These are phyloP conservation scores for Globomyces pollinis-pini DNA, from an alignment of 192 early-diverging fungal genomes.

Conservation along the genomic window DNA sequence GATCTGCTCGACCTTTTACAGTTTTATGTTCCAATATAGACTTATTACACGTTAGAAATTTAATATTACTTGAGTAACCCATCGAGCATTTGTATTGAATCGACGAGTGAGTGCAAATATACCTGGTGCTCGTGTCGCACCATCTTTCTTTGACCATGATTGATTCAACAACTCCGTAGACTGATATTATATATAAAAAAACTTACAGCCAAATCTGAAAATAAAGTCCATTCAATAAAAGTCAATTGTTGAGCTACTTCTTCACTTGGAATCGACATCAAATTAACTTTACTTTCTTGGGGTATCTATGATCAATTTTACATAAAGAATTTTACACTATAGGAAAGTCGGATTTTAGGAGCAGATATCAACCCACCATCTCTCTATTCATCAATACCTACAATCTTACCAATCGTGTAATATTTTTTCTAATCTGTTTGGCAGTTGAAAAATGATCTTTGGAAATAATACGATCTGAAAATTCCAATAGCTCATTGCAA, in stretches of 20 bases:
- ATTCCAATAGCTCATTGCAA: conserved; percentile 11
- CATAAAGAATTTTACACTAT: not conserved
- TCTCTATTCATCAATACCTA: too few species aligned
- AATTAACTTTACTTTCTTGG: conserved; percentile 6
- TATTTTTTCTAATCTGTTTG: conserved; percentile 26
- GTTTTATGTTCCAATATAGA: conserved; percentile 26
- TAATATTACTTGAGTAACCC: conserved; percentile 25
- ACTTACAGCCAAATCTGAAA: conserved; percentile 22
- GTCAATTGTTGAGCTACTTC: conserved; percentile 35
- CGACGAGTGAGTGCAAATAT: conserved; percentile 22
- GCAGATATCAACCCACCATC: too few species aligned
- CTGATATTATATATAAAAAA: conserved; percentile 13
- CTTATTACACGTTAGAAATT: too few species aligned
- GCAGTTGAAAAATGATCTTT: conserved; percentile 21
- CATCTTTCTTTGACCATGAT: conserved; percentile 25
- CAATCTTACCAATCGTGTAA: too few species aligned
- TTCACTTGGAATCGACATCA: conserved; percentile 19
- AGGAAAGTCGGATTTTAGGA: not conserved
- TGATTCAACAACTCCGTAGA: conserved; percentile 31
- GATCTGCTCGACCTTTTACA: conserved; percentile 22
- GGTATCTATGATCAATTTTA: not conserved
- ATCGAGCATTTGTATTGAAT: conserved; percentile 33
- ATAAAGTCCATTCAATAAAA: conserved; percentile 17
- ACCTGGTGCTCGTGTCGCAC: conserved; percentile 16
- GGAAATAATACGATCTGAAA: conserved; percentile 24